Evolutionary conservation across 345 rosid genomes (phyloP).

Genomic region (Syzygium jambos): DNA sequence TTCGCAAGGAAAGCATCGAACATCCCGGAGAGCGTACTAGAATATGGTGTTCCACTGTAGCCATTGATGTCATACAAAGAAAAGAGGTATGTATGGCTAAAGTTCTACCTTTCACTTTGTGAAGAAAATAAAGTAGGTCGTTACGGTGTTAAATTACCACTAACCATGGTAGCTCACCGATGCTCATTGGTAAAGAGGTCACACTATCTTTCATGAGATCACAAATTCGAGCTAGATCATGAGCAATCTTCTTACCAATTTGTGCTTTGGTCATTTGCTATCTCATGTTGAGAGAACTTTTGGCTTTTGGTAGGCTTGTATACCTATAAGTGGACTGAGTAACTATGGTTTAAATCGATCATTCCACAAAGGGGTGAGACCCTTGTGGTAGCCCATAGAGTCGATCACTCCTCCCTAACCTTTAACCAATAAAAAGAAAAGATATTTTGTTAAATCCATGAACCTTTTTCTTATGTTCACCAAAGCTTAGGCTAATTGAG

Average conservation of each 20-base stretch:
- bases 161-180: background rate
- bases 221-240: background rate
- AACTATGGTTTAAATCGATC: too few species aligned
- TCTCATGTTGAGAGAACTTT: background rate
- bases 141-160: background rate
- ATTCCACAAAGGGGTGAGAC: too few species aligned
- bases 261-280: background rate
- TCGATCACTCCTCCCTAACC: background rate
- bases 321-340: too few species aligned
- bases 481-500: background rate
- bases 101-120: background rate
- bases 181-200: background rate
- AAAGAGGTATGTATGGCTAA: background rate
- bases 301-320: too few species aligned
- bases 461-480: background rate
- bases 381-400: too few species aligned
- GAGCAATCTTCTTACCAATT: background rate
- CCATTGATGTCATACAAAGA: background rate
- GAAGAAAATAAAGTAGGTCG: background rate
- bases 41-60: background rate
- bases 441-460: background rate
- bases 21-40: background rate
- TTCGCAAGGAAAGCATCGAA: background rate
- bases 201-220: background rate
- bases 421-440: too few species aligned